These are phyloP conservation scores for Leccinum pellstonianum DNA, from an alignment of 768 basidiomycete species.

Conservation along the genomic window DNA sequence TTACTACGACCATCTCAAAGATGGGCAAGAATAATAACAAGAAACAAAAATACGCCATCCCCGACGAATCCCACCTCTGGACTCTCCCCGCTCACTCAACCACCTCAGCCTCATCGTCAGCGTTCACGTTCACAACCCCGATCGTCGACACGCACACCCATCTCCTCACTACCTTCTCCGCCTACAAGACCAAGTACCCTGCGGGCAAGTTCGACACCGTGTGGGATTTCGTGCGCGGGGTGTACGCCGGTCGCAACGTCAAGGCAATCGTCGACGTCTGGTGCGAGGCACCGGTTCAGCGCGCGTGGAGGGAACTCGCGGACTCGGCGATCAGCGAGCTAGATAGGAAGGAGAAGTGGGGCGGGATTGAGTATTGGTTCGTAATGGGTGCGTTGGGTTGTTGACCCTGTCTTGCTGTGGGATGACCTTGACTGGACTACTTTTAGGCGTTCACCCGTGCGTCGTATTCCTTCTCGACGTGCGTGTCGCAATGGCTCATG, in stretches of 20 bases:
- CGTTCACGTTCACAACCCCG: too few relatives aligned
- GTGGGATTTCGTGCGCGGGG: constrained; percentile 64
- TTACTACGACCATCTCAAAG: constrained; percentile 13
- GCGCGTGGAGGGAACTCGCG: constrained; percentile 65
- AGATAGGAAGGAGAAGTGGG: constrained; percentile 55
- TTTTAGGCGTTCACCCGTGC: constrained; percentile 55
- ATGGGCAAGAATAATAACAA: constrained; percentile 44
- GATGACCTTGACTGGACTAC: neutral
- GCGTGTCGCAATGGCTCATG: too few relatives aligned
- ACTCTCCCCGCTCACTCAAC: constrained; percentile 29
- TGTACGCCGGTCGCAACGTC: constrained; percentile 59
- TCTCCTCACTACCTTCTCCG: constrained; percentile 59
- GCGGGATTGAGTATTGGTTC: constrained; percentile 75
- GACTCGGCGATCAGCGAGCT: constrained; percentile 59
- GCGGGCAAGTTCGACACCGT: constrained; percentile 51
- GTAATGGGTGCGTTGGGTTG: constrained; percentile 58
- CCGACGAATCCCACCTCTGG: constrained; percentile 35
- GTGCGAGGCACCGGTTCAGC: constrained; percentile 76
- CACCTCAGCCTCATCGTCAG: constrained; percentile 8
- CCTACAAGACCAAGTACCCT: constrained; percentile 63
- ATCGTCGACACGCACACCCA: too few relatives aligned
- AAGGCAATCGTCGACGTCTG: constrained; percentile 80
- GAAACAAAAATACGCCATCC: constrained; percentile 33
- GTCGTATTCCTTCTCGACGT: too few relatives aligned
- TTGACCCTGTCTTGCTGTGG: neutral